phyloP scores from a whole-genome alignment of 495 filamentous ascomycete species.

The Monascus purpureus region DNA sequence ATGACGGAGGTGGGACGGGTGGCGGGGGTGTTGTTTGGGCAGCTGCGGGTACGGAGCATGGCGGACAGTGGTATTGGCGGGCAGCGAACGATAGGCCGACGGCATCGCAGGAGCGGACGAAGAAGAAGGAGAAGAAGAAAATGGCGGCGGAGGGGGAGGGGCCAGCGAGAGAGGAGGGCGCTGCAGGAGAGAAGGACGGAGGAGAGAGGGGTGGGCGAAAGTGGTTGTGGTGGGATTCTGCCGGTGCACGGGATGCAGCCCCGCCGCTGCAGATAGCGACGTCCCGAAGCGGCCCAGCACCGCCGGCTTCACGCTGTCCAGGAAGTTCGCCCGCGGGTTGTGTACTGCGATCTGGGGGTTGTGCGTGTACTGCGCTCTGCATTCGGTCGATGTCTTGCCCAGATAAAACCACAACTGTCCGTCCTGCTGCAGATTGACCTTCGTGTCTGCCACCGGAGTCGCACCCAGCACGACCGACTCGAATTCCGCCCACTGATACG shows the following conservation, averaged over 20 bases:
- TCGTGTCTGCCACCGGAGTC: slow-evolving; percentile 19
- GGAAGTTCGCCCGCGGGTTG: slow-evolving; percentile 45
- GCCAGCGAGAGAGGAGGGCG: slow-evolving; percentile 24
- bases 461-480: slow-evolving; percentile 40
- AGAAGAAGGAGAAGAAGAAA: slow-evolving; percentile 23
- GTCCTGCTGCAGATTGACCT: slow-evolving; percentile 50
- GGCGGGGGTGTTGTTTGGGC: slow-evolving; percentile 21
- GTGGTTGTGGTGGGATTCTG: slow-evolving; percentile 13
- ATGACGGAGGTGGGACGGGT: slow-evolving; percentile 5
- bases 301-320: slow-evolving; percentile 37
- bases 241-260: slow-evolving; percentile 4
- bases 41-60: slow-evolving; percentile 30
- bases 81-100: slow-evolving; percentile 35
- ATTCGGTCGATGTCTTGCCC: slow-evolving; percentile 74
- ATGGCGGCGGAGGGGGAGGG: slow-evolving; percentile 17
- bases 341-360: slow-evolving; percentile 47
- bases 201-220: slow-evolving; percentile 24
- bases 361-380: slow-evolving; percentile 83
- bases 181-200: slow-evolving; percentile 8
- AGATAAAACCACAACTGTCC: slow-evolving; percentile 86
- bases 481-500: slow-evolving; percentile 73
- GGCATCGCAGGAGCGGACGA: slow-evolving; percentile 34
- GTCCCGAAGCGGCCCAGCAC: slow-evolving; percentile 1
- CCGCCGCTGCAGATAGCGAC: not conserved
- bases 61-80: slow-evolving; percentile 24